A percentile compares a stretch with the other conserved stretches of the same genome.
Conservation (phyloP, 2,329 filamentous ascomycete species). For the Chaetomium sp. region DNA sequence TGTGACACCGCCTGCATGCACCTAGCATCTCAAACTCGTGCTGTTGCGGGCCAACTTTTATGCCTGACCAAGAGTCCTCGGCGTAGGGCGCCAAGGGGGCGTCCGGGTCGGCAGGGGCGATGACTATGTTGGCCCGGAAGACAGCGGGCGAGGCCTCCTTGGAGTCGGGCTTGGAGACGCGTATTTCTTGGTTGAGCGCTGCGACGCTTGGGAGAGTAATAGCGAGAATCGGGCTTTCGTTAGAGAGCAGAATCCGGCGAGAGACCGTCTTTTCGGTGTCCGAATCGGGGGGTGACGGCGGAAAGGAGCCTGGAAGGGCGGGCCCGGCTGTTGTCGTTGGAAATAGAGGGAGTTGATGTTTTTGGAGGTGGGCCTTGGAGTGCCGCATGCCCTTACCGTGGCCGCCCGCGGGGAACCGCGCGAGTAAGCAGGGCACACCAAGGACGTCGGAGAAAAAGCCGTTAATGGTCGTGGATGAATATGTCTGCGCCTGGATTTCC, state of each 20-base stretch:
- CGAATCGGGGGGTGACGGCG: slow-evolving; percentile 60
- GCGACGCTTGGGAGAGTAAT: slow-evolving; percentile 81
- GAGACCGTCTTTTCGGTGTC: slow-evolving; percentile 50
- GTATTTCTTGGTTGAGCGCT: slow-evolving; percentile 72
- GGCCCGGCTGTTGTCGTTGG: slow-evolving; percentile 18
- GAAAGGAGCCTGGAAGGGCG: slow-evolving; percentile 56
- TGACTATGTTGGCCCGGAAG: slow-evolving; percentile 86
- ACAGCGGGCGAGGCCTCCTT: slow-evolving; percentile 67
- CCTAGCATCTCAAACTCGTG: slow-evolving; percentile 73
- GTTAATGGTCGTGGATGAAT: slow-evolving; percentile 66
- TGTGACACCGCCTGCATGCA: slow-evolving; percentile 86
- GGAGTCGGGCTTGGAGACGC: slow-evolving; percentile 52
- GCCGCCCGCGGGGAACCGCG: slow-evolving; percentile 75
- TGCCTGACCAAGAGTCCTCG: slow-evolving; percentile 75
- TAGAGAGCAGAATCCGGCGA: slow-evolving; percentile 74
- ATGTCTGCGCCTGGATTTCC: slow-evolving; percentile 68
- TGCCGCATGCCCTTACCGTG: slow-evolving; percentile 63
- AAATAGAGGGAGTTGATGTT: slow-evolving; percentile 48
- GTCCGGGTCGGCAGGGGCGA: slow-evolving; percentile 49
- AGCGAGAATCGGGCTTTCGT: slow-evolving; percentile 90
- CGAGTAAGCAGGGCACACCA: slow-evolving; percentile 78
- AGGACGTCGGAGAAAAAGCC: slow-evolving; percentile 76
- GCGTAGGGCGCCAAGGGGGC: slow-evolving; percentile 61
- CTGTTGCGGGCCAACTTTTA: slow-evolving; percentile 61
- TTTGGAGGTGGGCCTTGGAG: slow-evolving; percentile 70